Evolutionary conservation across 768 basidiomycete species (phyloP).

Genomic region (Pisolithus tinctorius): DNA sequence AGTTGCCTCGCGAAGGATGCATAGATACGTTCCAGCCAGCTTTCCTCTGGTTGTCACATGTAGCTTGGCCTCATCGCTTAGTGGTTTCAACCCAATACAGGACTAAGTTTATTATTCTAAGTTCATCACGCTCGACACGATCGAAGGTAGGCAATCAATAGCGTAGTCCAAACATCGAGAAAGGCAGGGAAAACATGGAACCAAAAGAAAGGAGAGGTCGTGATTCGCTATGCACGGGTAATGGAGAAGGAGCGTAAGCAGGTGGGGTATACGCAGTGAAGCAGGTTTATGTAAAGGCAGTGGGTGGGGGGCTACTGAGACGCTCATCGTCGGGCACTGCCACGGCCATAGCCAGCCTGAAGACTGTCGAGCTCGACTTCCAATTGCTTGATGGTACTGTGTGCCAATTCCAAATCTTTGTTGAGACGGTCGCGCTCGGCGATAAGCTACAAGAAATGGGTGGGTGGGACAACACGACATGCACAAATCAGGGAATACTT

Average conservation of each 20-base stretch:
- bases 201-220: conserved; percentile 22
- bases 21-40: no score
- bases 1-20: no score
- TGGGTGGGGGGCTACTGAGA: background rate
- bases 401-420: conserved; percentile 93
- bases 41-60: no score
- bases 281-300: conserved; percentile 6
- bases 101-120: background rate
- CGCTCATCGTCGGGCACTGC: conserved; percentile 32
- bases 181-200: conserved; percentile 3
- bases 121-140: conserved; percentile 5
- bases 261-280: conserved; percentile 21
- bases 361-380: conserved; percentile 88
- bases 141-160: conserved; percentile 10
- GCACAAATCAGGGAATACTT: conserved; percentile 22
- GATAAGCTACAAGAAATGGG: conserved; percentile 62
- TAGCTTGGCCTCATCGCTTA: background rate
- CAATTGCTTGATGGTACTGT: conserved; percentile 85
- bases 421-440: conserved; percentile 98
- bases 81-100: background rate
- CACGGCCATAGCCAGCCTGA: conserved; percentile 78
- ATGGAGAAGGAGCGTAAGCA: conserved; percentile 13
- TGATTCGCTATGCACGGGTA: background rate
- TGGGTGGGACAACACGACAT: conserved; percentile 10
- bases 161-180: conserved; percentile 9